Base-by-base conservation (phyloP, 2,329 filamentous ascomycete genomes). In the Peltaster fructicola region DNA sequence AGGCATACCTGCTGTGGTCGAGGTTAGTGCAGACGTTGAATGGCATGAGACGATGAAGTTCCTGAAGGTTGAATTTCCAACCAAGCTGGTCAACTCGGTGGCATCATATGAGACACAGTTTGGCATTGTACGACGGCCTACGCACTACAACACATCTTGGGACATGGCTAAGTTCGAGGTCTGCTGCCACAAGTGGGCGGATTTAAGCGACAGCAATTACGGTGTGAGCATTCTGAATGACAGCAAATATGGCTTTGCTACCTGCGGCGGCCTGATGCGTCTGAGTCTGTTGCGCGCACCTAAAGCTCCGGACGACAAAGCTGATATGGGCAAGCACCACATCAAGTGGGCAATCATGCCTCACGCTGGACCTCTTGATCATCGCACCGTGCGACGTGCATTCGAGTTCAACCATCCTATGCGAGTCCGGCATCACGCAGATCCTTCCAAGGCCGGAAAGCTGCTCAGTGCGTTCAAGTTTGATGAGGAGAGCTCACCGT, bases 101-200 rank as follows among this genome's bases (percentile, higher is more conserved):
- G 88, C 88, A 15, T 79, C 73, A 8, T 98, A 98, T 50, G 88
- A 98, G 52, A 91, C 81, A 6, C 84, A 92, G 43, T 95, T 80
- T 44, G 85, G 85, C 39, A 70, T 93, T 38, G 73, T 88, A 34
- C 71, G 71, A 38, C 69, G 88, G 15, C 85, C 88, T 3, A 98
- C 88, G 0, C 88, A 98, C 55, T 95, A 93, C 65, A 98, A 98
- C 56, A 98, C 88, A 3, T 76, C 68, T 38, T 92, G 82, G 82
- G 82, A 92, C 45, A 91, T 91, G 82, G 84, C 84, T 44, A 92
- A 92, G 44, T 93, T 93, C 41, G 84, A 93, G 56, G 84, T 93
- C 25, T 92, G 82, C 61, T 85, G 78, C 49, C 84, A 93, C 58
- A 85, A 84, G 48, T 93, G 80, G 60, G 84, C 84, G 7, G 84